Evolutionary conservation across 2,329 filamentous ascomycete genomes (phyloP).

Genomic region (Cladosporium sp.): DNA sequence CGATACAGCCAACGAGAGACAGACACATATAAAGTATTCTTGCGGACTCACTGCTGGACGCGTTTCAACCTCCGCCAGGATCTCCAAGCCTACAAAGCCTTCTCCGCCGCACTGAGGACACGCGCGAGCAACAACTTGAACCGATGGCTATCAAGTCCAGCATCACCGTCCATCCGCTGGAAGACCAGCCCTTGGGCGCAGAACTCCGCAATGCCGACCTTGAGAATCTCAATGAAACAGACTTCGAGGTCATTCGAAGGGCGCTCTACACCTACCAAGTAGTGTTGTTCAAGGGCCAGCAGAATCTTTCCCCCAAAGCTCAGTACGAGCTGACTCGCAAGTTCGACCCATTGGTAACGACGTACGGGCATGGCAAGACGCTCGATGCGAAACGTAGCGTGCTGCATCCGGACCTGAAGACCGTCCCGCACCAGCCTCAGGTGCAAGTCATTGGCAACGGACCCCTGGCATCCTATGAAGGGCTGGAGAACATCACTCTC

Average conservation of each 20-base stretch:
- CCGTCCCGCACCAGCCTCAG: slow-evolving; percentile 71
- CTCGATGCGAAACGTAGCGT: slow-evolving; percentile 60
- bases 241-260: slow-evolving; percentile 58
- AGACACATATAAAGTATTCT: no score
- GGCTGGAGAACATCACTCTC: slow-evolving; percentile 60
- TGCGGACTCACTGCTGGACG: no score
- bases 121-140: not conserved
- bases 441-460: slow-evolving; percentile 78
- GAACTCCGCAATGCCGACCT: slow-evolving; percentile 25
- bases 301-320: slow-evolving; percentile 57
- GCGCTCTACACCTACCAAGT: slow-evolving; percentile 65
- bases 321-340: slow-evolving; percentile 68
- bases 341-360: slow-evolving; percentile 61
- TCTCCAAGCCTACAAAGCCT: no score
- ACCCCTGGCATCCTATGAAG: slow-evolving; percentile 62
- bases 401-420: slow-evolving; percentile 73
- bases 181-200: slow-evolving; percentile 23
- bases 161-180: slow-evolving; percentile 23
- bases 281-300: slow-evolving; percentile 64
- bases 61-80: no score
- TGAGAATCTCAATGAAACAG: slow-evolving; percentile 44
- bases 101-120: no score
- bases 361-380: slow-evolving; percentile 72
- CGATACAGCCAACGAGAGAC: no score
- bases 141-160: slow-evolving; percentile 22